Evolutionary conservation across 305 asterid genomes (phyloP), one percentile per base, ranked within the genome.

Genomic region (Solanum chacoense): DNA sequence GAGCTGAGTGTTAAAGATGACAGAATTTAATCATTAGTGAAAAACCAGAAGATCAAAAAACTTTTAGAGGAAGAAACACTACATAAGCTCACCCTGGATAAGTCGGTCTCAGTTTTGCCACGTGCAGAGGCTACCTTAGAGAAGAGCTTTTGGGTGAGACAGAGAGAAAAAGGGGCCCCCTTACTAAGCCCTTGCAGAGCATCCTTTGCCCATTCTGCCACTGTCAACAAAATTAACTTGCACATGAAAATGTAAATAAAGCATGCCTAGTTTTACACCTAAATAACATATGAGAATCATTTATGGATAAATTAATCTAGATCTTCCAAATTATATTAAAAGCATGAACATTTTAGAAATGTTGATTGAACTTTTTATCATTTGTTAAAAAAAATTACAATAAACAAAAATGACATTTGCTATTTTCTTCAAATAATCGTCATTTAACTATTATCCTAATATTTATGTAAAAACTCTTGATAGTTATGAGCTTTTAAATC

Each of bases 151-250:
- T 94, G 92, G 13, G 99, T 94, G 88, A 97, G 97, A 92, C 90
- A 91, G 87, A 97, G 98, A 89, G 99, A 97, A 92, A 96, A 97
- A 31, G 98, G 96, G 84, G 98, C 98, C 87, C 98, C 99, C 94
- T 94, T 95, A 89, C 90, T 91, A 40, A 97, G 93, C 91, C 99
- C 99, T 94, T 93, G 96, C 91, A 95, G 85, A 85, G 99, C 98
- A 90, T 96, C 99, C 92, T 94, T 95, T 6, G 99, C 99, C 99
- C 99, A 97, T 89, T 94, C 98, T 7, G 98, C 97, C 95, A 95
- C 99, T 97, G 96, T 79, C 88, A 75, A 89, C 24, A 14, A 73
- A 63, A 83, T 50, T 67, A 83, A 50, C 86, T 45, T 11, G 9
- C 72, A 50, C 72, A 29, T 83, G 73, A 83, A 50, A 20, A 83